Evolutionary conservation across 139 green algal species (phyloP).

Genomic region (Tetratostichococcus sp.): DNA sequence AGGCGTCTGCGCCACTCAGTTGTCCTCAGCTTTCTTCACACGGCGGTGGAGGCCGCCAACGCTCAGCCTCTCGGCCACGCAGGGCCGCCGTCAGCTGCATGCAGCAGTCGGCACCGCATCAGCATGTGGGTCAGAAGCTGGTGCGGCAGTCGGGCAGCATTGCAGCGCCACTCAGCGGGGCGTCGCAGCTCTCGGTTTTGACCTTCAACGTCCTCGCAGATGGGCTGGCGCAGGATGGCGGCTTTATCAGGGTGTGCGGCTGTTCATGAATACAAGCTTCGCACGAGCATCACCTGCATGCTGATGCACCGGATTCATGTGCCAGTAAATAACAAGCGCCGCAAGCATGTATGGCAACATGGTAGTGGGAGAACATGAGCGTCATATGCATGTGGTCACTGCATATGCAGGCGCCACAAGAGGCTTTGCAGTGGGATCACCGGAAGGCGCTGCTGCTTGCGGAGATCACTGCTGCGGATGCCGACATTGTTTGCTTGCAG

Average conservation of each 20-base stretch:
- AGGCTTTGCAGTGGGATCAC: conserved; percentile 37
- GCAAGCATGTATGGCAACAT: no score
- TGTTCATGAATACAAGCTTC: no score
- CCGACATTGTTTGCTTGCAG: conserved; percentile 31
- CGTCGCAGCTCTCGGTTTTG: not conserved
- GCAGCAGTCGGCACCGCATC: not conserved
- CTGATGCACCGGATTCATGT: not conserved
- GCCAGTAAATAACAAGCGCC: conserved; percentile 11
- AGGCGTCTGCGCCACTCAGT: no score
- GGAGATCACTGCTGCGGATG: conserved; percentile 1
- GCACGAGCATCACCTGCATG: no score
- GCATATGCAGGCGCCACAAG: no score
- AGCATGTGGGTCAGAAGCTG: not conserved
- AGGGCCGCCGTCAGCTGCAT: no score
- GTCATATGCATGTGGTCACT: no score
- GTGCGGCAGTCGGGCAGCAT: not conserved
- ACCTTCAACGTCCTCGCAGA: conserved; percentile 41
- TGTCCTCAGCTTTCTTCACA: no score
- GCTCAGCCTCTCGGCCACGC: no score
- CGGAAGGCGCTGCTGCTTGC: conserved; percentile 37
- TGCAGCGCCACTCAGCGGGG: not conserved
- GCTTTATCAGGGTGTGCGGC: conserved; percentile 47
- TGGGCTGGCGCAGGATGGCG: conserved; percentile 59
- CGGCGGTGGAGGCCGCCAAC: no score
- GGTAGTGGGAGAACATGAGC: no score